Evolutionary conservation across 2,329 filamentous ascomycete species (phyloP).

Genomic region (Talaromyces albobiverticillius): DNA sequence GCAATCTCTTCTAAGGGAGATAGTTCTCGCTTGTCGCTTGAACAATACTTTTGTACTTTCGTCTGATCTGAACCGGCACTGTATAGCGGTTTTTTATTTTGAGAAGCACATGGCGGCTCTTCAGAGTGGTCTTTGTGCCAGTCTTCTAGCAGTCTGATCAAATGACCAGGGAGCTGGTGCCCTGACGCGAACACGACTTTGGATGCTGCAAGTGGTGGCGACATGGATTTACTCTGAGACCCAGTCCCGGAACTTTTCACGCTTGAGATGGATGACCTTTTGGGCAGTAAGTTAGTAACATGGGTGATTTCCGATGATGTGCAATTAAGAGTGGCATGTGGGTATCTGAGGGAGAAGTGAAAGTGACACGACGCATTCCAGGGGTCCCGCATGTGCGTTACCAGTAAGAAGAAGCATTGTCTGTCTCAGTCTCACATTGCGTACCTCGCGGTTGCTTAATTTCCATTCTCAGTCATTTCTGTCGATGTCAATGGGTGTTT

Average conservation of each 20-base stretch:
- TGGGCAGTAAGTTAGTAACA: neutral
- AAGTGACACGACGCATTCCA: no score
- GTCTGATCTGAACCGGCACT: no score
- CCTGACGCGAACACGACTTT: neutral
- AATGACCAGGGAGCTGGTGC: conserved; percentile 5
- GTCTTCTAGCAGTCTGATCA: conserved; percentile 7
- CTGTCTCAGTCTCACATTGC: neutral
- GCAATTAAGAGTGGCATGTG: neutral
- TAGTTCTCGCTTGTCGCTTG: neutral
- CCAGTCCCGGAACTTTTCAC: neutral
- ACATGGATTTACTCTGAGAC: neutral
- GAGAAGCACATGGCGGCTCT: neutral
- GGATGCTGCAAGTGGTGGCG: neutral
- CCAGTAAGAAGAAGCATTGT: no score
- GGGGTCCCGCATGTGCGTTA: neutral
- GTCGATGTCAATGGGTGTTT: neutral
- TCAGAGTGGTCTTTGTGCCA: conserved; percentile 5
- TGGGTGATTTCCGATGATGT: neutral
- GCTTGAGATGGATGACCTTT: neutral
- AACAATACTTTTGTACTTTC: neutral
- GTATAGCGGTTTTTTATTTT: neutral
- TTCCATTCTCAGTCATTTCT: neutral
- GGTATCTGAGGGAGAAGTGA: neutral
- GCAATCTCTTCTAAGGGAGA: neutral
- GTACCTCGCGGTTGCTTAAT: neutral